phyloP scores from a whole-genome alignment of 2,329 filamentous ascomycete species.

The Xylariaceae sp. region DNA sequence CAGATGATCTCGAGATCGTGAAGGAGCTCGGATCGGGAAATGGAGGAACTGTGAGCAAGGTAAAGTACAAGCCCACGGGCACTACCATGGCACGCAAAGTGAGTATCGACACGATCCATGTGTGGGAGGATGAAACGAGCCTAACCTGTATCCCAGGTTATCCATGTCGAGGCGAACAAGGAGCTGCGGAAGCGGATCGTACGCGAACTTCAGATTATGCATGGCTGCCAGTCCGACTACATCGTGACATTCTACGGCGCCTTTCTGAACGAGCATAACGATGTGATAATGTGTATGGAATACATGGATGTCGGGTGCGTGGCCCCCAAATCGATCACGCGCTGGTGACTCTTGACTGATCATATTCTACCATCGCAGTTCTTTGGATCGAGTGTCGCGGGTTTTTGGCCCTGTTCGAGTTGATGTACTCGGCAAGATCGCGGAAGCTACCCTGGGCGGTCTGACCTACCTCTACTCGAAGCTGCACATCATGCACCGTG shows the following conservation, averaged over 20 bases:
- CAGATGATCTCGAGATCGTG: slow-evolving; percentile 85
- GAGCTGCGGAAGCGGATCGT: slow-evolving; percentile 96
- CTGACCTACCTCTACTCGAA: slow-evolving; percentile 92
- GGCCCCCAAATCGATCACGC: background rate
- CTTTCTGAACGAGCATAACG: slow-evolving; percentile 91
- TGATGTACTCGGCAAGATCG: slow-evolving; percentile 95
- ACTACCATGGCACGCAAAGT: slow-evolving; percentile 99
- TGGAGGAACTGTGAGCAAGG: slow-evolving; percentile 96
- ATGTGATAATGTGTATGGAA: slow-evolving; percentile 99
- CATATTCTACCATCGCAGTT: slow-evolving; percentile 50
- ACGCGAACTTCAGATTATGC: slow-evolving; percentile 95
- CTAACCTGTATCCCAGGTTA: slow-evolving; percentile 57
- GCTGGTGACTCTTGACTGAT: slow-evolving; percentile 21
- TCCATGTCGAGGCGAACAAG: slow-evolving; percentile 96
- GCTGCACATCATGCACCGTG: slow-evolving; percentile 97
- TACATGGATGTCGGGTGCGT: slow-evolving; percentile 98
- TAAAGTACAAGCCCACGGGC: slow-evolving; percentile 88
- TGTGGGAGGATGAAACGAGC: background rate
- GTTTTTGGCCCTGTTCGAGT: slow-evolving; percentile 93
- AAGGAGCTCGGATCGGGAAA: slow-evolving; percentile 96
- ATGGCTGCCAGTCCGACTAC: slow-evolving; percentile 92
- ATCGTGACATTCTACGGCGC: slow-evolving; percentile 98
- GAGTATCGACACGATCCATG: slow-evolving; percentile 11
- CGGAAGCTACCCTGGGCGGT: slow-evolving; percentile 88
- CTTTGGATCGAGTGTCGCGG: slow-evolving; percentile 87